These are phyloP conservation scores for Evansstolkia leycettana DNA, from an alignment of 495 filamentous ascomycete genomes.

Conservation along the genomic window DNA sequence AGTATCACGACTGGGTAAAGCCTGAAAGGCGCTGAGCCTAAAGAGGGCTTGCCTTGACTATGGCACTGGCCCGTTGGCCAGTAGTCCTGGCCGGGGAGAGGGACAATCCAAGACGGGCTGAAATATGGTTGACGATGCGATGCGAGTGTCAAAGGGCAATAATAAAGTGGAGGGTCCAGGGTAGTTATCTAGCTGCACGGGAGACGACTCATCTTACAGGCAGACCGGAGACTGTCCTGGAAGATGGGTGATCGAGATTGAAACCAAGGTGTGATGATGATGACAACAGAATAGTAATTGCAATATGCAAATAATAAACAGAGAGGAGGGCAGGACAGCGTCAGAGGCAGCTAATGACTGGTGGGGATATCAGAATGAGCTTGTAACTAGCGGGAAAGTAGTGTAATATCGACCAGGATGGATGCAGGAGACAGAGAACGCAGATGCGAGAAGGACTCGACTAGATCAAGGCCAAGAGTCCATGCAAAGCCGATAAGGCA, in stretches of 20 bases:
- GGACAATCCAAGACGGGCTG: conserved; percentile 1
- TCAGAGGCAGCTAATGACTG: conserved; percentile 10
- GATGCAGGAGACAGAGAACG: conserved; percentile 21
- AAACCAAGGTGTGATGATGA: conserved; percentile 5
- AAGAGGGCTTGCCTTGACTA: conserved; percentile 9
- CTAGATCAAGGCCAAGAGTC: not conserved
- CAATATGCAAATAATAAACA: conserved; percentile 6
- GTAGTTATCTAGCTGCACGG: conserved; percentile 35
- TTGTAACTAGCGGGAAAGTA: conserved; percentile 28
- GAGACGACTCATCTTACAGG: conserved; percentile 17
- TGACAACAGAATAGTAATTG: conserved; percentile 7
- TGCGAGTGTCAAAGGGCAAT: conserved; percentile 17
- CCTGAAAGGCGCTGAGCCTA: conserved; percentile 6
- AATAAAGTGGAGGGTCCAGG: conserved; percentile 34
- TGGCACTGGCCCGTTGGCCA: conserved; percentile 9
- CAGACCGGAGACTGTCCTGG: not conserved
- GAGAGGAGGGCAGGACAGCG: conserved; percentile 7
- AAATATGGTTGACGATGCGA: conserved; percentile 2
- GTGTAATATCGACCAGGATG: conserved; percentile 34
- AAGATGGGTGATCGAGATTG: conserved; percentile 1
- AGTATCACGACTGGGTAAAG: conserved; percentile 6
- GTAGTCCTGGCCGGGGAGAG: conserved; percentile 10
- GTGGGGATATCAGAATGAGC: conserved; percentile 19
- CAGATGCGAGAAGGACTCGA: conserved; percentile 10
- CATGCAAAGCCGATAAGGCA: not conserved